Conservation (phyloP, 805 yeast genomes). For the Komagataella mondaviorum region DNA sequence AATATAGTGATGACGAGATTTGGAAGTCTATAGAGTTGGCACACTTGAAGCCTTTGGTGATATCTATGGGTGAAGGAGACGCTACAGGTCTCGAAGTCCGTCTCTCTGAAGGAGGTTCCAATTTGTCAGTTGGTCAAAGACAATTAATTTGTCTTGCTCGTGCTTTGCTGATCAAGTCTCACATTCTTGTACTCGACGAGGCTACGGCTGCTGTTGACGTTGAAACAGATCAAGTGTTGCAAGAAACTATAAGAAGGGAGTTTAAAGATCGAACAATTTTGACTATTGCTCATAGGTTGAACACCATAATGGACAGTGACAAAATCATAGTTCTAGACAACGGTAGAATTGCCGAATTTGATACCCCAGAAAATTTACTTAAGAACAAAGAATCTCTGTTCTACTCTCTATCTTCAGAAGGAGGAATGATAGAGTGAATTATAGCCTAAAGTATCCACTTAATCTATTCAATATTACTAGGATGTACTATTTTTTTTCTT, state of each 20-base stretch:
- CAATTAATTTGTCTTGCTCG: slow-evolving; percentile 78
- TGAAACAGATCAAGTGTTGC: slow-evolving; percentile 66
- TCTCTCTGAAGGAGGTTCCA: slow-evolving; percentile 30
- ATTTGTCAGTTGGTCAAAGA: slow-evolving; percentile 78
- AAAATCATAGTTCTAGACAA: slow-evolving; percentile 62
- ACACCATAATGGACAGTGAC: slow-evolving; percentile 75
- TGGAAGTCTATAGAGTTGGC: slow-evolving; percentile 74
- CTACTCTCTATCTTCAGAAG: slow-evolving; percentile 70
- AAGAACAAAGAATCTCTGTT: slow-evolving; percentile 57
- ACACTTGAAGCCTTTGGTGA: slow-evolving; percentile 58
- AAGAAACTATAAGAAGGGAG: slow-evolving; percentile 64
- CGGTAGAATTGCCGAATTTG: slow-evolving; percentile 69
- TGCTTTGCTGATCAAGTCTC: slow-evolving; percentile 52
- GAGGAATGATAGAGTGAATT: slow-evolving; percentile 32
- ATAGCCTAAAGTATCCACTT: background rate
- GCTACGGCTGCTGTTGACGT: slow-evolving; percentile 88
- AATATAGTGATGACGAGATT: slow-evolving; percentile 59
- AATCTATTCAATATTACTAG: background rate
- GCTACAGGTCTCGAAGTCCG: slow-evolving; percentile 13
- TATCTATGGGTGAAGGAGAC: slow-evolving; percentile 25
- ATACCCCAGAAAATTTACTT: slow-evolving; percentile 54
- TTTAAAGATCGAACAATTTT: slow-evolving; percentile 67
- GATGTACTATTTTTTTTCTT: slow-evolving; percentile 1
- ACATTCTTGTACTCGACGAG: slow-evolving; percentile 64
- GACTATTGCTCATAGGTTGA: slow-evolving; percentile 76